Conservation (phyloP, 805 yeast genomes). For the Suhomyces xylopsoci region DNA sequence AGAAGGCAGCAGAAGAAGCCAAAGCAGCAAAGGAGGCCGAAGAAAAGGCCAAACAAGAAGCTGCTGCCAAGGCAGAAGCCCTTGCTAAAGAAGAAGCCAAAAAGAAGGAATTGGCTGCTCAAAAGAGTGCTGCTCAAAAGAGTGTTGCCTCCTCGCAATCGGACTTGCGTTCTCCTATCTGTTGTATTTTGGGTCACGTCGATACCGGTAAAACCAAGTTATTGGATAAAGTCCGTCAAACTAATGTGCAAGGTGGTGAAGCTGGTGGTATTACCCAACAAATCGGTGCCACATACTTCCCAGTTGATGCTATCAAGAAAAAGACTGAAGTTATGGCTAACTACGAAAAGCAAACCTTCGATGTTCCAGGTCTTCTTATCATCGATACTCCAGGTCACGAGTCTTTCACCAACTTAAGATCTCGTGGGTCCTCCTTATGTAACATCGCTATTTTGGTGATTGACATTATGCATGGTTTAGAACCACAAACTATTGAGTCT, state of each 20-base stretch:
- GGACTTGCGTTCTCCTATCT: constrained; percentile 95
- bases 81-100: constrained; percentile 7
- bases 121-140: constrained; percentile 13
- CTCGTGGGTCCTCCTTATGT: constrained; percentile 98
- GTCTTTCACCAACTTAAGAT: constrained; percentile 93
- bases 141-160: constrained; percentile 26
- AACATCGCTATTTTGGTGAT: constrained; percentile 98
- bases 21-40: constrained; percentile 24
- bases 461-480: constrained; percentile 98
- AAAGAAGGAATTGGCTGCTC: constrained; percentile 9
- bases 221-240: constrained; percentile 95
- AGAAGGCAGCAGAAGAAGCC: constrained; percentile 24
- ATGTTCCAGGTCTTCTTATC: constrained; percentile 94
- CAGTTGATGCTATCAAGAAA: constrained; percentile 86
- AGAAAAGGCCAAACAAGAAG: constrained; percentile 34
- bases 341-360: constrained; percentile 79
- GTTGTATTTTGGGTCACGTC: constrained; percentile 99
- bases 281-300: constrained; percentile 99
- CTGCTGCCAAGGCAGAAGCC: constrained; percentile 10
- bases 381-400: constrained; percentile 99
- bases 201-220: constrained; percentile 99
- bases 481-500: constrained; percentile 95
- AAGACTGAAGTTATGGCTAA: constrained; percentile 90
- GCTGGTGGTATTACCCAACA: constrained; percentile 99
- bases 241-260: constrained; percentile 99